Evolutionary conservation across 495 filamentous ascomycete genomes (phyloP).

Genomic region (Penicillium pancosmium): DNA sequence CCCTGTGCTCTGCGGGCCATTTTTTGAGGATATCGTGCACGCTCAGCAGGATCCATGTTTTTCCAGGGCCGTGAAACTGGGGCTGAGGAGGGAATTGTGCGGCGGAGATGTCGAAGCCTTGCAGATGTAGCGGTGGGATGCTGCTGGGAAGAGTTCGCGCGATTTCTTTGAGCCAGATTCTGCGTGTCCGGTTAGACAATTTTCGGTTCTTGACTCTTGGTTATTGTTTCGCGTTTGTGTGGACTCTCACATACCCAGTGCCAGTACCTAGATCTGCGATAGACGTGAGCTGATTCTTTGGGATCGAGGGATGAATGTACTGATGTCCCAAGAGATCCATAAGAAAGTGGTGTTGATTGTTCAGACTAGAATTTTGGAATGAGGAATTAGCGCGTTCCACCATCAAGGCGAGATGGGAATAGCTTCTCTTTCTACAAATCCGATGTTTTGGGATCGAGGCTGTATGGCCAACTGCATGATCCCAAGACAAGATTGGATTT

Average conservation of each 20-base stretch:
- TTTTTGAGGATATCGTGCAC: slow-evolving; percentile 36
- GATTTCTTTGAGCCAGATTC: slow-evolving; percentile 31
- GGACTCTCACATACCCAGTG: slow-evolving; percentile 33
- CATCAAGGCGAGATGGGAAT: too few species aligned
- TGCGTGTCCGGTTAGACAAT: not conserved
- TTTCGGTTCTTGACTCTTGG: slow-evolving; percentile 2
- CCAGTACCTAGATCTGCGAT: slow-evolving; percentile 44
- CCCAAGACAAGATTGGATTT: not conserved
- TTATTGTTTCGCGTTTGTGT: not conserved
- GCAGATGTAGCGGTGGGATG: slow-evolving; percentile 23
- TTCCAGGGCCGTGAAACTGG: slow-evolving; percentile 5
- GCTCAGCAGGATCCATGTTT: slow-evolving; percentile 15
- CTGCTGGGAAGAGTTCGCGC: slow-evolving; percentile 1
- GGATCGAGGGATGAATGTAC: slow-evolving; percentile 35
- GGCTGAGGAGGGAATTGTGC: slow-evolving; percentile 29
- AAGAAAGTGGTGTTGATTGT: slow-evolving; percentile 31
- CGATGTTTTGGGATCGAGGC: not conserved
- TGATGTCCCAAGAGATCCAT: slow-evolving; percentile 21
- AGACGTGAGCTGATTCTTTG: slow-evolving; percentile 16
- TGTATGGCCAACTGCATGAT: not conserved
- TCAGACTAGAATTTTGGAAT: slow-evolving; percentile 17
- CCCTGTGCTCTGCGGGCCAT: slow-evolving; percentile 31
- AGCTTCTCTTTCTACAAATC: not conserved
- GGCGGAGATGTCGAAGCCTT: slow-evolving; percentile 43
- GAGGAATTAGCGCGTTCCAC: not conserved